Conservation (phyloP, 2,329 filamentous ascomycete genomes). For the Cercospora sp. region DNA sequence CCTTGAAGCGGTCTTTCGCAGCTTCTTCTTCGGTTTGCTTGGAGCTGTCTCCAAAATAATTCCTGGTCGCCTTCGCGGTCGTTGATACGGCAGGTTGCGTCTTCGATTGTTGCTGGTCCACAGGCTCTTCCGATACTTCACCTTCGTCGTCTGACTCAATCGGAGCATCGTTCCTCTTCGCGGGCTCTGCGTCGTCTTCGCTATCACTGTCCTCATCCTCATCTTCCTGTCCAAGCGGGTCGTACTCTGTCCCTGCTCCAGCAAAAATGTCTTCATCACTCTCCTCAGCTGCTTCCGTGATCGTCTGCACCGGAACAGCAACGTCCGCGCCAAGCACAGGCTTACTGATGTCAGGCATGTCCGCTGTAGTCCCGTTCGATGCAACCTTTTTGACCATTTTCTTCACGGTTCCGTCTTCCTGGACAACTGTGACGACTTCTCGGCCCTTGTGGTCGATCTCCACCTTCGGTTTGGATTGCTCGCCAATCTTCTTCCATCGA, state of each 20-base stretch:
- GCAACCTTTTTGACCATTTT: slow-evolving; percentile 59
- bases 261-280: slow-evolving; percentile 63
- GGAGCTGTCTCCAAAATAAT: slow-evolving; percentile 41
- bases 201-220: slow-evolving; percentile 50
- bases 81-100: background rate
- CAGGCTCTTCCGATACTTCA: background rate
- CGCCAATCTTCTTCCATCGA: slow-evolving; percentile 43
- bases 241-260: slow-evolving; percentile 60
- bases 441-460: slow-evolving; percentile 58
- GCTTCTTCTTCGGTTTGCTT: slow-evolving; percentile 21
- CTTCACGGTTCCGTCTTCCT: slow-evolving; percentile 62
- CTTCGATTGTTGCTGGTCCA: background rate
- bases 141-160: slow-evolving; percentile 12
- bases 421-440: slow-evolving; percentile 61
- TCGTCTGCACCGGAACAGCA: slow-evolving; percentile 28
- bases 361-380: slow-evolving; percentile 21
- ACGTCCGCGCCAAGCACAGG: slow-evolving; percentile 39
- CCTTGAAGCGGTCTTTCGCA: slow-evolving; percentile 33
- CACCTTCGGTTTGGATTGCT: slow-evolving; percentile 55
- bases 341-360: slow-evolving; percentile 35
- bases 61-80: slow-evolving; percentile 29
- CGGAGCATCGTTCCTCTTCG: slow-evolving; percentile 1
- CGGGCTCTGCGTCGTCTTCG: slow-evolving; percentile 31
- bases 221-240: slow-evolving; percentile 57
- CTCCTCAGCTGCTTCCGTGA: slow-evolving; percentile 32